Conservation (phyloP, 805 yeast genomes). For the Ogataea nitratoaversa region DNA sequence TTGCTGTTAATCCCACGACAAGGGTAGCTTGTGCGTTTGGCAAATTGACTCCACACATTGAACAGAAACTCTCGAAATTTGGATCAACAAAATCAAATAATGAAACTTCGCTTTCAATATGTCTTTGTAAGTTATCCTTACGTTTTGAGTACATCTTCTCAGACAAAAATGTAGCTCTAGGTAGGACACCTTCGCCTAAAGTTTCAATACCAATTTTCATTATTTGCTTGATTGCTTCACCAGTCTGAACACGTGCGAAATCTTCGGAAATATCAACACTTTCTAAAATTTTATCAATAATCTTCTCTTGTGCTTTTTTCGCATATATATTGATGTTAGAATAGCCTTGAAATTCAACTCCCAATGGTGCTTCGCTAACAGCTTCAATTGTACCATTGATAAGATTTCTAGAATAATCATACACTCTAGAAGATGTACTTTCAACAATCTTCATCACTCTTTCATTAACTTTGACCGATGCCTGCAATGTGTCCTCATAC, state of each 20-base stretch:
- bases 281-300: conserved; percentile 61
- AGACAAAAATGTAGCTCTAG: conserved; percentile 61
- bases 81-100: conserved; percentile 80
- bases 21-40: conserved; percentile 34
- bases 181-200: conserved; percentile 59
- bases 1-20: conserved; percentile 17
- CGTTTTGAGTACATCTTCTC: conserved; percentile 80
- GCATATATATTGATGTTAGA: conserved; percentile 69
- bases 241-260: conserved; percentile 60
- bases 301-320: conserved; percentile 57
- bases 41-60: conserved; percentile 30
- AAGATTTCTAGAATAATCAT: conserved; percentile 52
- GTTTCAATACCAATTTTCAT: conserved; percentile 56
- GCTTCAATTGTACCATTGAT: conserved; percentile 49
- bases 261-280: conserved; percentile 65
- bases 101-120: conserved; percentile 56
- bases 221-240: conserved; percentile 56
- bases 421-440: conserved; percentile 49
- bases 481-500: conserved; percentile 48
- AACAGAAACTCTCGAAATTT: conserved; percentile 53
- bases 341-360: conserved; percentile 56
- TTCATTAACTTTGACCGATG: conserved; percentile 53
- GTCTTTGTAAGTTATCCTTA: conserved; percentile 56
- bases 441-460: conserved; percentile 64
- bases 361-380: conserved; percentile 27